phyloP scores from a whole-genome alignment of 164 flowering plant species.

The Vitis rupestris region DNA sequence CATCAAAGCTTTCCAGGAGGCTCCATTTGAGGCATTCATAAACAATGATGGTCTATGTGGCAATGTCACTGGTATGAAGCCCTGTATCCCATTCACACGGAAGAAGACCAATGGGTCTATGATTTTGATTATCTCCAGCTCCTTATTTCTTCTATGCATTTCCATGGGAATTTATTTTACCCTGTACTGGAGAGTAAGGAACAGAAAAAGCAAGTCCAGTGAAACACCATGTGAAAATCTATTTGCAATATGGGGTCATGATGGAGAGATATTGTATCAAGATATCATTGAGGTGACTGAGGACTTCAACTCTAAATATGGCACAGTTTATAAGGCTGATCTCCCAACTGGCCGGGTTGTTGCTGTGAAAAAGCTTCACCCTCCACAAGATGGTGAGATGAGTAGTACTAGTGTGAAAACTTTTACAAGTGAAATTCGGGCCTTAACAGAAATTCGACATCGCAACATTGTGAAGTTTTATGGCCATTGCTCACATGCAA shows the following conservation, averaged over 20 bases:
- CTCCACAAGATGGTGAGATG: not conserved
- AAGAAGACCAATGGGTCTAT: no score
- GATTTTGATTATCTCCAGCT: no score
- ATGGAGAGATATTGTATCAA: slow-evolving; percentile 11
- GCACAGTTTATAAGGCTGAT: slow-evolving; percentile 17
- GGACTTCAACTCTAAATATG: slow-evolving; percentile 10
- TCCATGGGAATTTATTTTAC: not conserved
- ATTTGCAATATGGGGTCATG: slow-evolving; percentile 4
- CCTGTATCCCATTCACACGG: no score
- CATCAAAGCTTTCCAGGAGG: not conserved
- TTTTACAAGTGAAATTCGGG: slow-evolving; percentile 3
- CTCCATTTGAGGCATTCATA: no score
- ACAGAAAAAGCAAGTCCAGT: not conserved
- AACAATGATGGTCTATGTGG: no score
- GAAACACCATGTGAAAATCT: not conserved
- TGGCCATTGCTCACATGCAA: no score
- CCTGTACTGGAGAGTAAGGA: not conserved
- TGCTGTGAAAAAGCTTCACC: slow-evolving; percentile 17
- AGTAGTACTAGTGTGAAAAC: not conserved
- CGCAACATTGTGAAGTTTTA: no score
- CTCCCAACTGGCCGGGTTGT: not conserved
- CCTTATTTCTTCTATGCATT: not conserved
- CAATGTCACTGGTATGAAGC: no score
- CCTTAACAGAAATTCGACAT: slow-evolving; percentile 2
- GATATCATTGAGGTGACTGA: slow-evolving; percentile 15